These are phyloP conservation scores for Microascus cirrosus DNA, from an alignment of 2,329 filamentous ascomycete species.

Conservation along the genomic window DNA sequence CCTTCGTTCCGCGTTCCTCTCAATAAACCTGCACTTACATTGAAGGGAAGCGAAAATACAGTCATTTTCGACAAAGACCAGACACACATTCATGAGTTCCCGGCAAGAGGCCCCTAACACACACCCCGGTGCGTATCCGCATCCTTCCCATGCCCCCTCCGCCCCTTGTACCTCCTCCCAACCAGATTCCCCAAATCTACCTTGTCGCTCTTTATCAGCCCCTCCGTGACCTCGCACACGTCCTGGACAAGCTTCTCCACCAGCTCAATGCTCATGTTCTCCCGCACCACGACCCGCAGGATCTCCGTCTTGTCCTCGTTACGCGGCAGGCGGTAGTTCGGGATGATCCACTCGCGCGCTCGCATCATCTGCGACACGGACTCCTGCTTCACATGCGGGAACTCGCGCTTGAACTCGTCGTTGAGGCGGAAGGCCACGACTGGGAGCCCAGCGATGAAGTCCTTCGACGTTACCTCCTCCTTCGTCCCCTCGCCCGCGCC, in stretches of 20 bases:
- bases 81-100: background rate
- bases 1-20: too few species aligned
- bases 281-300: conserved; percentile 54
- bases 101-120: background rate
- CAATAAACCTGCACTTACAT: too few species aligned
- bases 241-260: conserved; percentile 52
- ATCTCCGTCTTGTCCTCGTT: conserved; percentile 52
- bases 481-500: conserved; percentile 15
- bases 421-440: conserved; percentile 57
- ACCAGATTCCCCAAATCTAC: background rate
- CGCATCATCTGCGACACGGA: conserved; percentile 50
- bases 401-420: conserved; percentile 48
- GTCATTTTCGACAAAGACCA: background rate
- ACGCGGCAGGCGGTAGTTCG: conserved; percentile 58
- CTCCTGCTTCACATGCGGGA: conserved; percentile 53
- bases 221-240: conserved; percentile 49
- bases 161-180: background rate
- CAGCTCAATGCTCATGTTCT: conserved; percentile 58
- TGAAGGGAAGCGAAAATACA: background rate
- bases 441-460: conserved; percentile 54
- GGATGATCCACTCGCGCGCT: conserved; percentile 60
- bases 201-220: conserved; percentile 28
- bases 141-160: background rate
- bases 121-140: conserved; percentile 4
- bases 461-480: conserved; percentile 37